A percentile compares a stretch with the other conserved stretches of the same genome.
Conservation (phyloP, 2,329 filamentous ascomycete genomes). For the Exophiala bonariae region DNA sequence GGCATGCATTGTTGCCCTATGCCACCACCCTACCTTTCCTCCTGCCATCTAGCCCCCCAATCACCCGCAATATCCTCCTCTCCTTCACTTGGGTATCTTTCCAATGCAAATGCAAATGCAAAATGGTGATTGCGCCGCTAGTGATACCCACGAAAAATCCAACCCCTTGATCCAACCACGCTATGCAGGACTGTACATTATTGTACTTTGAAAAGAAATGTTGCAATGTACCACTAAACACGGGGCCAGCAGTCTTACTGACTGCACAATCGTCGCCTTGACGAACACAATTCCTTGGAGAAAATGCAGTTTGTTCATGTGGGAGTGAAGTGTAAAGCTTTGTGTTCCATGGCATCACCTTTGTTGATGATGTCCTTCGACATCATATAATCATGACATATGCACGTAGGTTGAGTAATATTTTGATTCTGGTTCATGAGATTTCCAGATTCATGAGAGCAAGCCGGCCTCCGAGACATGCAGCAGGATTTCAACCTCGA, state of each 20-base stretch:
- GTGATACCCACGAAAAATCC: constrained; percentile 11
- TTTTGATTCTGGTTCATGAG: no score
- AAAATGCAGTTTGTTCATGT: no score
- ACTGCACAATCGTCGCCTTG: constrained; percentile 1
- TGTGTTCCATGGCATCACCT: no score
- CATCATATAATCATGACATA: no score
- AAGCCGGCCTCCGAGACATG: not conserved
- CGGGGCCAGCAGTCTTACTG: constrained; percentile 6
- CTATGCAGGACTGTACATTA: constrained; percentile 23
- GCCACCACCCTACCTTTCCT: no score
- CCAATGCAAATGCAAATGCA: constrained; percentile 26
- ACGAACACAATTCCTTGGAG: not conserved
- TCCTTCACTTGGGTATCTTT: constrained; percentile 29
- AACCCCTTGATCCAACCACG: constrained; percentile 14
- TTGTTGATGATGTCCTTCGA: no score
- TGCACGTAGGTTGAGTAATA: no score
- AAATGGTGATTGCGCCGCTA: constrained; percentile 14
- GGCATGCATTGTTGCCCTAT: no score
- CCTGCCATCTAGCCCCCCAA: not conserved
- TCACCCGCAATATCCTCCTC: constrained; percentile 4
- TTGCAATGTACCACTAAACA: constrained; percentile 9
- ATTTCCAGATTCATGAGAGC: no score
- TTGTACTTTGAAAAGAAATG: constrained; percentile 14
- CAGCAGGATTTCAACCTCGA: not conserved
- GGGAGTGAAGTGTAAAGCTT: no score